These are phyloP conservation scores for Trichoderma koningiopsis DNA, from an alignment of 2,329 filamentous ascomycete genomes.

Conservation along the genomic window DNA sequence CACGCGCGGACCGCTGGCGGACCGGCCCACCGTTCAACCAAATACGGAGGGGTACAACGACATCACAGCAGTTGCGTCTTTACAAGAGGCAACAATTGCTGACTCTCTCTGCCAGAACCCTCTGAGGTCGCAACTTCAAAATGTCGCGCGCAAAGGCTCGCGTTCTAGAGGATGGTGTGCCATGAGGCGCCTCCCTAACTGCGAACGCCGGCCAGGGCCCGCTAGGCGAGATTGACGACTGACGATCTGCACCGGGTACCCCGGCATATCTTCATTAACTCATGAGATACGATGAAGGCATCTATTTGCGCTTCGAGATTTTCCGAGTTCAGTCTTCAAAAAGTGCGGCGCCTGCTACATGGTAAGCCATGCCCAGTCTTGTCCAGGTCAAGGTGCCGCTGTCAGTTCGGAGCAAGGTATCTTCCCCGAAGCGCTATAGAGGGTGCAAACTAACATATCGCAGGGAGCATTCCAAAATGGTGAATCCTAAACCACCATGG, in stretches of 20 bases:
- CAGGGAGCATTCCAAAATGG: neutral
- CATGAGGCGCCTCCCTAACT: neutral
- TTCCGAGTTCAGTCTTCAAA: neutral
- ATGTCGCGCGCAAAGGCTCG: neutral
- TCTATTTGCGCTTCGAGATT: neutral
- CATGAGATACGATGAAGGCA: neutral
- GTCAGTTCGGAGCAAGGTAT: neutral
- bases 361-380: neutral
- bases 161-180: neutral
- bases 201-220: neutral
- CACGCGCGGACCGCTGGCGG: conserved; percentile 24
- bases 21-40: conserved; percentile 7
- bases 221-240: neutral
- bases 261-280: neutral
- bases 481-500: neutral
- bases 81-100: neutral
- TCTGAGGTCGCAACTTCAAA: neutral
- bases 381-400: neutral
- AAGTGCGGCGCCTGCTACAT: neutral
- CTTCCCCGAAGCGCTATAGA: no score
- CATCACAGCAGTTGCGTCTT: neutral
- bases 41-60: conserved; percentile 1
- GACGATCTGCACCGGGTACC: neutral
- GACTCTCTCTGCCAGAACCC: neutral
- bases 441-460: neutral